Evolutionary conservation across 495 filamentous ascomycete genomes (phyloP).

Genomic region (Aspergillus conjunctus): DNA sequence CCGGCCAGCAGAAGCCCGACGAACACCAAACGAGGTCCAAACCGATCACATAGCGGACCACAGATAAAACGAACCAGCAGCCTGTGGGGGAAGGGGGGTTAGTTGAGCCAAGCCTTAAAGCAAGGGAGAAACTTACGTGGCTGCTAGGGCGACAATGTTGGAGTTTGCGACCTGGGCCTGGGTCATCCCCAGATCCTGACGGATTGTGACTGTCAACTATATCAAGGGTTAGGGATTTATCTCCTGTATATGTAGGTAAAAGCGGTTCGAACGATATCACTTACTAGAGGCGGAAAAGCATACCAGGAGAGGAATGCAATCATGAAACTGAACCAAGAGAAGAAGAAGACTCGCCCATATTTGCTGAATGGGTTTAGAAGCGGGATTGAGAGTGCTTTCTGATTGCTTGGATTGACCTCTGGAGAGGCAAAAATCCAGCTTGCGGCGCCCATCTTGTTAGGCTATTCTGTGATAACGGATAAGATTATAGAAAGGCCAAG

Average conservation of each 20-base stretch:
- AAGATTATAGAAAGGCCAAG: slow-evolving; percentile 10
- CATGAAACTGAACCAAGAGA: slow-evolving; percentile 95
- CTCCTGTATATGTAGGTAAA: background rate
- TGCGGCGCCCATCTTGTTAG: slow-evolving; percentile 25
- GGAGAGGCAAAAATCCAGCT: slow-evolving; percentile 40
- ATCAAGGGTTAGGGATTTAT: slow-evolving; percentile 2
- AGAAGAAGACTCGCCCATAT: slow-evolving; percentile 91
- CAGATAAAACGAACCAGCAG: slow-evolving; percentile 79
- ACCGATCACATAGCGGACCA: slow-evolving; percentile 82
- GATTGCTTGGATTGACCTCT: slow-evolving; percentile 70
- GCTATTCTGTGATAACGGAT: slow-evolving; percentile 1
- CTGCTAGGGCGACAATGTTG: slow-evolving; percentile 83
- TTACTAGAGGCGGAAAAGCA: slow-evolving; percentile 80
- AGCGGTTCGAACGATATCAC: slow-evolving; percentile 27
- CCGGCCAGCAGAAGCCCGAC: slow-evolving; percentile 73
- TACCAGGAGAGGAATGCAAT: slow-evolving; percentile 92
- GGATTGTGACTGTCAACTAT: slow-evolving; percentile 74
- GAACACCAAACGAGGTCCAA: slow-evolving; percentile 81
- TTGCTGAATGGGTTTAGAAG: slow-evolving; percentile 75
- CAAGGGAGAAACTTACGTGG: slow-evolving; percentile 62
- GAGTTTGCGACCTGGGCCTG: slow-evolving; percentile 81
- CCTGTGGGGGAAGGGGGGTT: slow-evolving; percentile 35
- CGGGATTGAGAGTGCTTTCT: slow-evolving; percentile 80
- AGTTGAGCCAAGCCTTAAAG: background rate
- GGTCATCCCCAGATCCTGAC: slow-evolving; percentile 72